These are phyloP conservation scores for Phoma sp. DNA, from an alignment of 2,329 filamentous ascomycete genomes.

Conservation along the genomic window DNA sequence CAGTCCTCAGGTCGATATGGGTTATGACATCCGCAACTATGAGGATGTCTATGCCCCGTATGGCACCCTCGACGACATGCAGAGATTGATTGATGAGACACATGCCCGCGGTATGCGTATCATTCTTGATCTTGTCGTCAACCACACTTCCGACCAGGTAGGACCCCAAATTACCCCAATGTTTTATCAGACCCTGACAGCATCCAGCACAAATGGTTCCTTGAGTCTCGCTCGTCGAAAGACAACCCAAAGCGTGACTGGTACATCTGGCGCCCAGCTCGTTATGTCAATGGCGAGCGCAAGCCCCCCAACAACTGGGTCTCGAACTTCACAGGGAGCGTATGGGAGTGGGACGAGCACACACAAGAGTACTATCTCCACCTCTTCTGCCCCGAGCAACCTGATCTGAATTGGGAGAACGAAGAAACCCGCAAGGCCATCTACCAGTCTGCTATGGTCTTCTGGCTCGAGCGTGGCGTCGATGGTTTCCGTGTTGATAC, in stretches of 20 bases:
- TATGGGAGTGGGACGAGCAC: constrained; percentile 74
- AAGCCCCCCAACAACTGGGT: constrained; percentile 79
- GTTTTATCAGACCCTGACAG: constrained; percentile 5
- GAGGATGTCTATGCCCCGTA: constrained; percentile 48
- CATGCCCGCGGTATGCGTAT: constrained; percentile 47
- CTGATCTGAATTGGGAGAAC: constrained; percentile 87
- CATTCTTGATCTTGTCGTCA: constrained; percentile 50
- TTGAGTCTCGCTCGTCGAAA: constrained; percentile 59
- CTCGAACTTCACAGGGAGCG: constrained; percentile 64
- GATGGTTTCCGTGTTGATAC: constrained; percentile 52
- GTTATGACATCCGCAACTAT: constrained; percentile 49
- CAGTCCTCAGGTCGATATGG: constrained; percentile 55
- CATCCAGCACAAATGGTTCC: constrained; percentile 61
- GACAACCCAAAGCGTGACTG: constrained; percentile 60
- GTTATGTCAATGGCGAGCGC: constrained; percentile 61
- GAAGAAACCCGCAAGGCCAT: constrained; percentile 70
- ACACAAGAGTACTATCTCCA: constrained; percentile 77
- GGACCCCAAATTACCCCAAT: background rate
- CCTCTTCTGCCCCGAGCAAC: constrained; percentile 76
- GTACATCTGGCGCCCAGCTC: constrained; percentile 61
- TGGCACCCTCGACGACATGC: constrained; percentile 49
- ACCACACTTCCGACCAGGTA: constrained; percentile 49
- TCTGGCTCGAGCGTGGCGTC: constrained; percentile 78
- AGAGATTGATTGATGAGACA: constrained; percentile 43
- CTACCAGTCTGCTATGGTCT: constrained; percentile 71